Evolutionary conservation across 2,329 filamentous ascomycete genomes (phyloP).

Genomic region (Trichophyton simii): DNA sequence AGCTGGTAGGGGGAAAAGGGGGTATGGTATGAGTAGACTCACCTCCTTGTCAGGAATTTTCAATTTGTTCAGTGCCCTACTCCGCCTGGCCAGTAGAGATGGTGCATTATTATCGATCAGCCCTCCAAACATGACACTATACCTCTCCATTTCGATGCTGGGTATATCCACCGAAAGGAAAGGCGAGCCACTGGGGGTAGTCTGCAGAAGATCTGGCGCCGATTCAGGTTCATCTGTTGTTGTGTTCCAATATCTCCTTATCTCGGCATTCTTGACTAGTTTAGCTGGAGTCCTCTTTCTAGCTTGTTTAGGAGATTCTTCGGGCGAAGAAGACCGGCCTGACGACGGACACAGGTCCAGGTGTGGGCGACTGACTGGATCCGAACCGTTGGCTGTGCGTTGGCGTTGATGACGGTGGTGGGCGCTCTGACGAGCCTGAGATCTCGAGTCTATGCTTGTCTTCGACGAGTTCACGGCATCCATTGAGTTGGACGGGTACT

Average conservation of each 20-base stretch:
- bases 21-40: slow-evolving; percentile 14
- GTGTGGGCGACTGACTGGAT: neutral
- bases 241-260: slow-evolving; percentile 3
- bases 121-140: slow-evolving; percentile 83
- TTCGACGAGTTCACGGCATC: neutral
- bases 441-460: neutral
- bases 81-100: slow-evolving; percentile 24
- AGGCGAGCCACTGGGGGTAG: slow-evolving; percentile 17
- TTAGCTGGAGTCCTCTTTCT: slow-evolving; percentile 6
- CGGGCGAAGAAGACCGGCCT: neutral
- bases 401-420: neutral
- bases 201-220: neutral
- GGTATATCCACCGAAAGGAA: slow-evolving; percentile 70
- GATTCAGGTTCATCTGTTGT: slow-evolving; percentile 6
- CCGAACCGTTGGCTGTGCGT: neutral
- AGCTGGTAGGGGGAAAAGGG: neutral
- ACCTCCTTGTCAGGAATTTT: slow-evolving; percentile 40
- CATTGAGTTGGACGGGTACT: neutral
- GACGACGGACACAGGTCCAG: neutral
- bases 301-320: neutral
- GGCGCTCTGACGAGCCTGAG: neutral
- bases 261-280: slow-evolving; percentile 4
- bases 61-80: slow-evolving; percentile 36
- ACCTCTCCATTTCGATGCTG: slow-evolving; percentile 67
- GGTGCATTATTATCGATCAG: slow-evolving; percentile 38